A percentile compares a stretch with the other conserved stretches of the same genome.
Evolutionary conservation across 257 asterid species (phyloP).

Genomic region (Salvia miltiorrhiza): DNA sequence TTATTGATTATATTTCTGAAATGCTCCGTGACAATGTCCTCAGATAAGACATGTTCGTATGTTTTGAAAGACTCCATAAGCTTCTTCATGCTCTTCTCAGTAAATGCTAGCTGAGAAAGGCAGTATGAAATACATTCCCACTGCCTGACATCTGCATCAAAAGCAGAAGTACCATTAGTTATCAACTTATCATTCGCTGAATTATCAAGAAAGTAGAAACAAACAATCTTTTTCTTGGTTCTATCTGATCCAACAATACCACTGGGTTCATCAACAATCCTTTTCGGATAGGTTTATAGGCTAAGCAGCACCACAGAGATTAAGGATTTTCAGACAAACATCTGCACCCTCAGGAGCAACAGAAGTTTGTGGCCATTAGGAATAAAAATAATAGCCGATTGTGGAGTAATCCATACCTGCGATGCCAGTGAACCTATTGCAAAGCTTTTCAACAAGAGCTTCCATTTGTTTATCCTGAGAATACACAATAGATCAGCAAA

Average conservation of each 20-base stretch:
- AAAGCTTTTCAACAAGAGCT: conserved; percentile 93
- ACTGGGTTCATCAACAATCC: too few relatives aligned
- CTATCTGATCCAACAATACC: too few relatives aligned
- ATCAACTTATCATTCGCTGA: too few relatives aligned
- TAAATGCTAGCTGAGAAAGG: conserved; percentile 86
- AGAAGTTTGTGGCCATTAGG: not conserved
- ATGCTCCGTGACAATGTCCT: conserved; percentile 82
- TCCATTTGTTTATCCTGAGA: conserved; percentile 98
- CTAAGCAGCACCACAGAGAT: not conserved
- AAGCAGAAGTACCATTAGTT: conserved; percentile 14
- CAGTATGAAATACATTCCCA: conserved; percentile 94
- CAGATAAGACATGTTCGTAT: conserved; percentile 74
- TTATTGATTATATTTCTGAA: conserved; percentile 73
- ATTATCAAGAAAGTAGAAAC: too few relatives aligned
- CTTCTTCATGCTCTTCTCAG: conserved; percentile 86
- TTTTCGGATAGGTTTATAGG: not conserved
- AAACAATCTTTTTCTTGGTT: too few relatives aligned
- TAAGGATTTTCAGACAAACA: not conserved
- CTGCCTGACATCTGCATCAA: conserved; percentile 65
- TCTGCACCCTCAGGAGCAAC: conserved; percentile 2
- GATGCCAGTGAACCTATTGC: conserved; percentile 86
- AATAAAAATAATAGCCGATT: not conserved
- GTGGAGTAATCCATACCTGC: conserved; percentile 48
- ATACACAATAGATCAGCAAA: conserved; percentile 17
- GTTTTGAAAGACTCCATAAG: conserved; percentile 81